Percentiles rank a stretch among this genome's conserved stretches.
These are phyloP conservation scores for Melanogaster broomeanus DNA, from an alignment of 768 basidiomycete genomes.

Conservation along the genomic window DNA sequence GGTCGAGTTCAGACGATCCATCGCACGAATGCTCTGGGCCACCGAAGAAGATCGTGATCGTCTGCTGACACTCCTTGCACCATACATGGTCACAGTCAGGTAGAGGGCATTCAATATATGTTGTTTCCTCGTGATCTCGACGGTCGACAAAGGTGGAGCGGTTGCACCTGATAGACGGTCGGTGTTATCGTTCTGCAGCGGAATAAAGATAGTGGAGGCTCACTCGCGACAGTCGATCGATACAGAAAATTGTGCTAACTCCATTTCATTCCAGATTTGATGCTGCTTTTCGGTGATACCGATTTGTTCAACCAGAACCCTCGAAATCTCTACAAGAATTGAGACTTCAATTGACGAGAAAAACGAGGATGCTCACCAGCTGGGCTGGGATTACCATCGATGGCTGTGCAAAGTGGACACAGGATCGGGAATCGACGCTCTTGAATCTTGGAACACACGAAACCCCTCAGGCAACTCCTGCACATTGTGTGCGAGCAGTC, in stretches of 20 bases:
- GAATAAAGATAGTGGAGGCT: slow-evolving; percentile 6
- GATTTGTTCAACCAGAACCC: slow-evolving; percentile 41
- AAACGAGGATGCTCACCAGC: slow-evolving; percentile 29
- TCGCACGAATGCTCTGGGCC: slow-evolving; percentile 58
- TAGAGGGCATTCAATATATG: slow-evolving; percentile 51
- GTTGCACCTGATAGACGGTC: slow-evolving; percentile 43
- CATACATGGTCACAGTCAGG: slow-evolving; percentile 50
- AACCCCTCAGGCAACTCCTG: slow-evolving; percentile 47
- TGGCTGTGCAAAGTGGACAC: slow-evolving; percentile 56
- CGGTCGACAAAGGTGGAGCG: slow-evolving; percentile 52
- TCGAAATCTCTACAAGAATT: slow-evolving; percentile 39
- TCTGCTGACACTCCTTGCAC: slow-evolving; percentile 62
- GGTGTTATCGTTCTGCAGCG: background rate
- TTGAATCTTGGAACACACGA: slow-evolving; percentile 46
- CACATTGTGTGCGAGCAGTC: slow-evolving; percentile 57
- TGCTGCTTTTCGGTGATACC: slow-evolving; percentile 48
- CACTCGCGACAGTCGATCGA: slow-evolving; percentile 54
- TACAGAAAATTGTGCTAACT: slow-evolving; percentile 44
- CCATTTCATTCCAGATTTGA: slow-evolving; percentile 45
- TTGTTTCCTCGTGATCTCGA: slow-evolving; percentile 40
- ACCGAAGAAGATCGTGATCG: slow-evolving; percentile 28
- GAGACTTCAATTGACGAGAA: too few relatives aligned
- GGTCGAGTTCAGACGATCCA: slow-evolving; percentile 53
- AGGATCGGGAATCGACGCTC: slow-evolving; percentile 59
- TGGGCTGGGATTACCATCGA: slow-evolving; percentile 22